A percentile compares a stretch with the other conserved stretches of the same genome.
These are phyloP conservation scores for Paragyromitra xinjiangensis DNA, from an alignment of 495 filamentous ascomycete genomes.

Conservation along the genomic window DNA sequence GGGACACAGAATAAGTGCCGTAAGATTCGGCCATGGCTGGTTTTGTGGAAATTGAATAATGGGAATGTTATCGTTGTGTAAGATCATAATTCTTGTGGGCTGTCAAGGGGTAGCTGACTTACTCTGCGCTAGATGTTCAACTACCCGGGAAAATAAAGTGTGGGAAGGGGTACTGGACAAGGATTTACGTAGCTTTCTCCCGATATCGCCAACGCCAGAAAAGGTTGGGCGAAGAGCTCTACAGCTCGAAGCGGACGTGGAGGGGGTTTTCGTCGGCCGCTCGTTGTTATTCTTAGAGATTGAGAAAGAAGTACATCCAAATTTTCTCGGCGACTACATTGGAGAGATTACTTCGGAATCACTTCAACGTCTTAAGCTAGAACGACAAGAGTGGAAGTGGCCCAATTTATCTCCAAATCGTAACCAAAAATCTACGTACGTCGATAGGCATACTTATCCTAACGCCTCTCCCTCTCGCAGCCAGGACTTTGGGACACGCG, in stretches of 20 bases:
- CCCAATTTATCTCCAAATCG: not conserved
- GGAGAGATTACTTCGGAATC: constrained; percentile 32
- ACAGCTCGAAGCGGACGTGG: constrained; percentile 12
- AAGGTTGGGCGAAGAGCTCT: constrained; percentile 16
- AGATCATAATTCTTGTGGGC: not conserved
- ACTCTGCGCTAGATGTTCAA: constrained; percentile 31
- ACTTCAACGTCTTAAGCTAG: constrained; percentile 26
- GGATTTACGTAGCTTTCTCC: constrained; percentile 38
- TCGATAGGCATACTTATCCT: not conserved
- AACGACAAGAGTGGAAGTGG: constrained; percentile 31
- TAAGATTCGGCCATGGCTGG: constrained; percentile 48
- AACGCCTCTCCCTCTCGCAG: not conserved
- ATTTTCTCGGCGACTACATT: constrained; percentile 42
- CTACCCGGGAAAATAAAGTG: constrained; percentile 41
- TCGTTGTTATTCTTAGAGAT: constrained; percentile 40
- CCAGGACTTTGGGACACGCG: not conserved
- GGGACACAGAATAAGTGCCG: constrained; percentile 51
- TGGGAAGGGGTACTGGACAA: constrained; percentile 26
- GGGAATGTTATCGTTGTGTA: constrained; percentile 41
- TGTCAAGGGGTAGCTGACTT: constrained; percentile 9
- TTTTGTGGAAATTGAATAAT: constrained; percentile 31
- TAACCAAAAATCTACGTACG: not conserved
- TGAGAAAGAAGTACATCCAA: constrained; percentile 31
- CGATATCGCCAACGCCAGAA: constrained; percentile 42
- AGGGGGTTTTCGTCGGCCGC: constrained; percentile 37